These are phyloP conservation scores for Paramecium tetraurelia DNA, from an alignment of 73 alveolate species.

Conservation along the genomic window DNA sequence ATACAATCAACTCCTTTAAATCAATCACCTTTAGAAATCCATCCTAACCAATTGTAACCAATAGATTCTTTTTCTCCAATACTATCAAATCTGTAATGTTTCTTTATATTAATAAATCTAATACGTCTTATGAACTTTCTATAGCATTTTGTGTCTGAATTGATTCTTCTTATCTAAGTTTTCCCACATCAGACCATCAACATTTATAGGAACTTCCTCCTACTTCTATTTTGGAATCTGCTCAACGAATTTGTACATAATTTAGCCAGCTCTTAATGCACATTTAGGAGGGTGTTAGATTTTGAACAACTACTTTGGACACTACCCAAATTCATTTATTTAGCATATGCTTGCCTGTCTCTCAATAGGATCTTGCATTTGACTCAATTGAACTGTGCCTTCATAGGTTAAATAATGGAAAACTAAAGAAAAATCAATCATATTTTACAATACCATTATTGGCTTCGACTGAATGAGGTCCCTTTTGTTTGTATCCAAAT, in stretches of 20 bases:
- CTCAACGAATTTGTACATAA: background rate
- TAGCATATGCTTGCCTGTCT: slow-evolving; percentile 85
- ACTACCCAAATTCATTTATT: slow-evolving; percentile 97
- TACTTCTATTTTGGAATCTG: background rate
- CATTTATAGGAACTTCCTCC: background rate
- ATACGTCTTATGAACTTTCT: slow-evolving; percentile 36
- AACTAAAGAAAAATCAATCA: slow-evolving; percentile 33
- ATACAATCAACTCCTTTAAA: slow-evolving; percentile 19
- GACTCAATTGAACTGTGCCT: slow-evolving; percentile 82
- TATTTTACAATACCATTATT: slow-evolving; percentile 66
- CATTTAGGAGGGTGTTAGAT: slow-evolving; percentile 94
- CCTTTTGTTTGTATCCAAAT: slow-evolving; percentile 95
- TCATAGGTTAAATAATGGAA: slow-evolving; percentile 97
- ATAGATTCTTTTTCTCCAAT: slow-evolving; percentile 26
- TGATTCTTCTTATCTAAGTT: slow-evolving; percentile 40
- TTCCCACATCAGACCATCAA: slow-evolving; percentile 28
- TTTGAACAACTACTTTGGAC: slow-evolving; percentile 93
- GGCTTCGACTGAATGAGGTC: slow-evolving; percentile 79
- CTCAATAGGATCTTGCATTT: slow-evolving; percentile 78
- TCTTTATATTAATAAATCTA: background rate
- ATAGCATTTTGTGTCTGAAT: background rate
- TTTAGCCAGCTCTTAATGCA: background rate
- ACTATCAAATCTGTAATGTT: slow-evolving; percentile 37
- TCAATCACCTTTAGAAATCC: slow-evolving; percentile 65
- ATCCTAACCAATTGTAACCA: slow-evolving; percentile 65